These are phyloP conservation scores for Pyrenochaeta sp. DNA, from an alignment of 2,329 filamentous ascomycete genomes.

Conservation along the genomic window DNA sequence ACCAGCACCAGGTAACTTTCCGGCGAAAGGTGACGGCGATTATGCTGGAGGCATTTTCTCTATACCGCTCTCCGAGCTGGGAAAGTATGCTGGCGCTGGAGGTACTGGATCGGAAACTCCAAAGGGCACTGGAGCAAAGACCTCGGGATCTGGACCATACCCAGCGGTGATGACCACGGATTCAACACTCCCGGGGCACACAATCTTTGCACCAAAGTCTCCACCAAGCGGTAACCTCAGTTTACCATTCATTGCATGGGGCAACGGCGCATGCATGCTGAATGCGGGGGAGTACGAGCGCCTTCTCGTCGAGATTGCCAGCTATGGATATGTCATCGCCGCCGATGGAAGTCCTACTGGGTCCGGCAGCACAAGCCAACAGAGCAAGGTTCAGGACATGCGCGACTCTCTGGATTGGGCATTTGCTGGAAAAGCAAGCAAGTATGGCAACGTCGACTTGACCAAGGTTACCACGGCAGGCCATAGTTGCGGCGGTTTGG, in stretches of 20 bases:
- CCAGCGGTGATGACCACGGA: constrained; percentile 26
- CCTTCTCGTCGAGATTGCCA: constrained; percentile 26
- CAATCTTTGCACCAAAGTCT: constrained; percentile 22
- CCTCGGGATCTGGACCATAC: constrained; percentile 28
- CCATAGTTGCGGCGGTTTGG: constrained; percentile 26
- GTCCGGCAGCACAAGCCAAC: constrained; percentile 5
- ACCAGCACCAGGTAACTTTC: constrained; percentile 22
- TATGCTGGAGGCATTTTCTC: constrained; percentile 30
- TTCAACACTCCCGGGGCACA: constrained; percentile 21
- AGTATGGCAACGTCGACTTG: constrained; percentile 28
- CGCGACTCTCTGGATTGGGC: constrained; percentile 27
- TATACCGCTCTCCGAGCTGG: constrained; percentile 25
- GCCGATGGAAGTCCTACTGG: constrained; percentile 24
- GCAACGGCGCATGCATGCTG: constrained; percentile 24
- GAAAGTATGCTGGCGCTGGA: constrained; percentile 16
- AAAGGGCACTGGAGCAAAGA: constrained; percentile 16
- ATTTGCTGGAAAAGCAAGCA: constrained; percentile 21
- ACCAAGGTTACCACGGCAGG: constrained; percentile 25
- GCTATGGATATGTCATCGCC: constrained; percentile 27
- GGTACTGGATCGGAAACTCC: constrained; percentile 17
- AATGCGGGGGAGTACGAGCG: constrained; percentile 21
- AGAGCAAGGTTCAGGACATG: constrained; percentile 32
- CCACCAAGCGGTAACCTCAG: constrained; percentile 19
- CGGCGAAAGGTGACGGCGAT: constrained; percentile 28
- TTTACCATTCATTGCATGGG: constrained; percentile 30